Percentiles rank a stretch among this genome's conserved stretches.
Conservation (phyloP, 768 basidiomycete genomes). For the Rhizopogon roseolus region DNA sequence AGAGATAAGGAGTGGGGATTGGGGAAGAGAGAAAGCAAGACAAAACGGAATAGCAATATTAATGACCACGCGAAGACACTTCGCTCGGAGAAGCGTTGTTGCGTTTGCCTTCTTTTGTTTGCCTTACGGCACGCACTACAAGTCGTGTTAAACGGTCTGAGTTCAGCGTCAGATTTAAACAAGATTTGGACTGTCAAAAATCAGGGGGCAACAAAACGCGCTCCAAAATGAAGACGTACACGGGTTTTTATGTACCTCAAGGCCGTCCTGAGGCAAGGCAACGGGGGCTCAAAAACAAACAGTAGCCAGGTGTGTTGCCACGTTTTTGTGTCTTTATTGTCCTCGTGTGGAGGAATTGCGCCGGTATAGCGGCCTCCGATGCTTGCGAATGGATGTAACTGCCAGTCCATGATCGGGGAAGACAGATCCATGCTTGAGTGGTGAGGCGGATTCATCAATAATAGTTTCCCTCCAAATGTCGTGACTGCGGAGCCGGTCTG, state of each 20-base stretch:
- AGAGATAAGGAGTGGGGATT: slow-evolving; percentile 1
- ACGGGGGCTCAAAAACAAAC: slow-evolving; percentile 10
- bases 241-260: slow-evolving; percentile 7
- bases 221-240: not conserved
- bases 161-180: not conserved
- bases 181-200: slow-evolving; percentile 10
- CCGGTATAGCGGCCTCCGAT: slow-evolving; percentile 21
- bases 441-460: slow-evolving; percentile 14
- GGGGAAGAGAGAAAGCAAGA: slow-evolving; percentile 10
- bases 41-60: slow-evolving; percentile 6
- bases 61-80: slow-evolving; percentile 14
- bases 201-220: slow-evolving; percentile 12
- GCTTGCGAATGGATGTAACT: not conserved
- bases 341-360: slow-evolving; percentile 12
- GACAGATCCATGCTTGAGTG: slow-evolving; percentile 20
- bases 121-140: slow-evolving; percentile 25
- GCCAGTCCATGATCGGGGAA: not conserved
- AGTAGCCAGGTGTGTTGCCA: slow-evolving; percentile 9
- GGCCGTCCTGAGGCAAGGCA: slow-evolving; percentile 7
- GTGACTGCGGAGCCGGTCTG: not conserved
- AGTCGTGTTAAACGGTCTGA: slow-evolving; percentile 13
- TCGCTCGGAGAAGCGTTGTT: slow-evolving; percentile 14
- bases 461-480: slow-evolving; percentile 1
- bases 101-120: slow-evolving; percentile 25
- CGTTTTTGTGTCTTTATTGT: slow-evolving; percentile 13